Base-by-base conservation (phyloP, 129 eudicot genomes). In the Pittosporum tobira region DNA sequence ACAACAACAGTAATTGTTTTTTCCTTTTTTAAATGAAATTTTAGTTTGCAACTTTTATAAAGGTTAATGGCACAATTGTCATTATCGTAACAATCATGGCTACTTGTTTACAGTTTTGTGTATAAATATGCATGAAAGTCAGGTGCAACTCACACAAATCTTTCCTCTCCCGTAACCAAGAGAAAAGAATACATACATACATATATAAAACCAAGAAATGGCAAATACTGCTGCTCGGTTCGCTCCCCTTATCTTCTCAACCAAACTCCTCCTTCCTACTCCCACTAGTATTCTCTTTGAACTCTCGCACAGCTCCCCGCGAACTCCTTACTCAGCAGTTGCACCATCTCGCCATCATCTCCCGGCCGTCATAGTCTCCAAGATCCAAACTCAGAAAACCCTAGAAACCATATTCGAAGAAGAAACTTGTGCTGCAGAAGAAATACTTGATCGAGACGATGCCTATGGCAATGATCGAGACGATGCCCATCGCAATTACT, bases 281-380 rank as follows among this genome's bases (percentile, higher is more conserved):
- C 42, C 61, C 0, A 12, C 57, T 0, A 52, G 16, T 10, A 27
- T 27, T n/a, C n/a, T n/a, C n/a, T n/a, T n/a, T 3, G 58, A 52
- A 27, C 26, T 52, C 38, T 14, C 58, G 4, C 20, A 5, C 6
- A 11, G 1, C 58, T 52, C 58, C 1, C 58, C 58, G 11, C 46
- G 64, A 22, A 59, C 64, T 21, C 64, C 64, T 9, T 59, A 19
- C 13, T 37, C 64, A 15, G 64, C 64, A 2, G 64, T 59, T 13
- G 34, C 64, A 40, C 64, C 64, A 2, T 20, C 49, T 59, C 50
- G 19, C 18, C 38, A 24, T 14, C 27, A n/a, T 59, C 48, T 59
- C 9, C 64, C n/a, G 15, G n/a, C n/a, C n/a, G n/a, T n/a, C n/a
- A n/a, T n/a, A n/a, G 4, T 40, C 34, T 44, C 64, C n/a, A 23